Evolutionary conservation across 441 rosid species (phyloP).

Genomic region (Populus tomentosa): DNA sequence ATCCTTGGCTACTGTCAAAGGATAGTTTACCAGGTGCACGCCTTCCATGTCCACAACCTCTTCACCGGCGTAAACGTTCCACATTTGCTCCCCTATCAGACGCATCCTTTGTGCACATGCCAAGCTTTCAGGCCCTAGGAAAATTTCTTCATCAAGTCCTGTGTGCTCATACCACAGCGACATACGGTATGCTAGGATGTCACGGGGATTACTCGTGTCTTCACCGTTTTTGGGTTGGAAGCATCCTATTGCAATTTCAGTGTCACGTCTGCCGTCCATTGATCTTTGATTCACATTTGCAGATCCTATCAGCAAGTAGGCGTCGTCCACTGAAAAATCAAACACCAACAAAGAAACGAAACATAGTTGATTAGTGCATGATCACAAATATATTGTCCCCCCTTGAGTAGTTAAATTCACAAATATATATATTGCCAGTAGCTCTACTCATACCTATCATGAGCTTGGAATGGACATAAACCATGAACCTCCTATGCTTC

Average conservation of each 20-base stretch:
- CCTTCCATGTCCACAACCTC: constrained; percentile 67
- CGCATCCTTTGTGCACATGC: constrained; percentile 52
- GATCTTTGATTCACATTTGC: constrained; percentile 88
- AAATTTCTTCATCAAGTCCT: constrained; percentile 30
- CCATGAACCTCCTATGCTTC: constrained; percentile 77
- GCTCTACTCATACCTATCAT: constrained; percentile 60
- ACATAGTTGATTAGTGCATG: background rate
- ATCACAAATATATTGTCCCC: background rate
- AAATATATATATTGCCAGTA: too few relatives aligned
- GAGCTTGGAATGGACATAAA: constrained; percentile 91
- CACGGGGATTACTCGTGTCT: constrained; percentile 8
- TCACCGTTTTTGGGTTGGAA: constrained; percentile 34
- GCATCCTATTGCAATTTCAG: constrained; percentile 86
- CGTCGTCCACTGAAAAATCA: constrained; percentile 55
- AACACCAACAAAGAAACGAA: background rate
- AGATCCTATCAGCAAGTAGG: constrained; percentile 66
- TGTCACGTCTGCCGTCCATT: constrained; percentile 84
- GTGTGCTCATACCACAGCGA: constrained; percentile 80
- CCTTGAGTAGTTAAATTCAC: background rate
- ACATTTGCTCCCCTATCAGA: constrained; percentile 60
- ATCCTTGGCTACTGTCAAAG: constrained; percentile 45
- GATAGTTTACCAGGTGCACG: constrained; percentile 66
- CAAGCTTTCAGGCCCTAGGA: constrained; percentile 45
- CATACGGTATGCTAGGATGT: constrained; percentile 52
- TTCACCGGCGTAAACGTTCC: constrained; percentile 62